phyloP scores from a whole-genome alignment of 2,329 filamentous ascomycete genomes.

The Emmonsiellopsis sp. region DNA sequence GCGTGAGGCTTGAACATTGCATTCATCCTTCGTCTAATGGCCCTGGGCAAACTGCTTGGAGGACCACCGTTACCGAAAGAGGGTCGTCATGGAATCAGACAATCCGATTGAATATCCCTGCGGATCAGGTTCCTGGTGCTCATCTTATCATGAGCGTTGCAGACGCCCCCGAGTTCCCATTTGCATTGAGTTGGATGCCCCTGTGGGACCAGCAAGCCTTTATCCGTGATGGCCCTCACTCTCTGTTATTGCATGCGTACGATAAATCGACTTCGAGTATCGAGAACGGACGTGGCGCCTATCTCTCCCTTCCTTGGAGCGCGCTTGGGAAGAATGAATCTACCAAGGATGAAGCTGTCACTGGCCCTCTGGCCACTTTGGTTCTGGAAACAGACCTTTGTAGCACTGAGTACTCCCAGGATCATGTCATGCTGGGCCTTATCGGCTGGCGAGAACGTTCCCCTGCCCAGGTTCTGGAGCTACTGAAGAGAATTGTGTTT shows the following conservation, averaged over 20 bases:
- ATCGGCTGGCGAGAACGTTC: constrained; percentile 76
- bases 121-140: constrained; percentile 68
- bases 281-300: constrained; percentile 68
- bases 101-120: constrained; percentile 66
- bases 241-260: constrained; percentile 74
- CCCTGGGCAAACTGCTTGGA: constrained; percentile 71
- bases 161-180: constrained; percentile 77
- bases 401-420: constrained; percentile 90
- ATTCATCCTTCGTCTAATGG: constrained; percentile 81
- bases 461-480: constrained; percentile 59
- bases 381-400: constrained; percentile 77
- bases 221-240: constrained; percentile 72
- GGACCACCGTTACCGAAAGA: constrained; percentile 68
- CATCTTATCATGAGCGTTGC: constrained; percentile 87
- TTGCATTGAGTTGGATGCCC: constrained; percentile 86
- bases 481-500: constrained; percentile 78
- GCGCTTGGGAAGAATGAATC: constrained; percentile 56
- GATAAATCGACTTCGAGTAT: constrained; percentile 78
- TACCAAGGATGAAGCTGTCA: constrained; percentile 62
- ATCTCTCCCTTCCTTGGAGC: constrained; percentile 74
- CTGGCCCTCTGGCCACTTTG: constrained; percentile 70
- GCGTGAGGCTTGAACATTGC: constrained; percentile 76
- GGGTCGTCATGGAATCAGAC: constrained; percentile 84
- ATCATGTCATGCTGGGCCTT: constrained; percentile 72
- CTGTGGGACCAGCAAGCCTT: constrained; percentile 91